Conservation (phyloP, 306 rosid species). For the Parietaria judaica region DNA sequence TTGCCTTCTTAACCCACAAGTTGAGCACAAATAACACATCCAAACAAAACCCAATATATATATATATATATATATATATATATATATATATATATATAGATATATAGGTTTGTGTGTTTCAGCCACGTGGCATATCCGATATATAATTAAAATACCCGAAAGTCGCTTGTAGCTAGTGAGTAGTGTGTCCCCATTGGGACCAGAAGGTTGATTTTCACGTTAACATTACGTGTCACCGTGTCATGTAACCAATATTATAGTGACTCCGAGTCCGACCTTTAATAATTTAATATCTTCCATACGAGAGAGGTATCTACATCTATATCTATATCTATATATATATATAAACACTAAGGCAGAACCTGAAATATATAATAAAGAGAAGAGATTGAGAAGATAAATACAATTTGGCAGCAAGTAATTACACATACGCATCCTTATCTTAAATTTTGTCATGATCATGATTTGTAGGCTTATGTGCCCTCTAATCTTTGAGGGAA, state of each 20-base stretch:
- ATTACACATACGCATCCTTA: constrained; percentile 5
- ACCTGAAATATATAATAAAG: neutral
- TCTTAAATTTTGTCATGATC: neutral
- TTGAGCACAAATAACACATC: constrained; percentile 3
- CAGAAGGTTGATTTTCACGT: constrained; percentile 10
- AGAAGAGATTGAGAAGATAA: neutral
- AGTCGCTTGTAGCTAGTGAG: neutral
- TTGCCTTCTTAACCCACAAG: constrained; percentile 13
- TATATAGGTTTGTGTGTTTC: neutral
- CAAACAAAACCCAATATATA: neutral
- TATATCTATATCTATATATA: no score
- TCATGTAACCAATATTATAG: neutral
- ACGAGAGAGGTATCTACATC: no score
- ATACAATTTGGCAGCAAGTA: neutral
- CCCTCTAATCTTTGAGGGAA: neutral
- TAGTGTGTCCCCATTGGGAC: neutral
- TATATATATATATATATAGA: no score
- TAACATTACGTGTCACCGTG: constrained; percentile 3
- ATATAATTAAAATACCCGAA: neutral
- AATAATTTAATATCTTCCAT: constrained; percentile 4
- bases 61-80: neutral
- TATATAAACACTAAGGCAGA: neutral
- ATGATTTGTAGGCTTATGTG: neutral
- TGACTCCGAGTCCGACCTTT: neutral
- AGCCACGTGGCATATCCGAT: constrained; percentile 13